Base-by-base conservation (phyloP, 306 rosid genomes). In the Cicer arietinum region DNA sequence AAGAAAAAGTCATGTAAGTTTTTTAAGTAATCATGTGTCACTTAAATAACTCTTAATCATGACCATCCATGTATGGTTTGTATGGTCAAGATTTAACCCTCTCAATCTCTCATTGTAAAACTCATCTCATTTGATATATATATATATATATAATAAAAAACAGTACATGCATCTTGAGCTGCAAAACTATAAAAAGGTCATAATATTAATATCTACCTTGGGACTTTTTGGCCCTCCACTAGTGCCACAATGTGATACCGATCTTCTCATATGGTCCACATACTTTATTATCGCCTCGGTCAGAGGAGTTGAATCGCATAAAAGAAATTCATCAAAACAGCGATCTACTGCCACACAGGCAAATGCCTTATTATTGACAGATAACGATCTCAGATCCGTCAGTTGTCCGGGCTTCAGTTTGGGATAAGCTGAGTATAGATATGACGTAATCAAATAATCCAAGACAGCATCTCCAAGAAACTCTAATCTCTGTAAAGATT, bases 391-490 rank as follows among this genome's bases (percentile, higher is more conserved):
- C 87, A 94, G 84, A 82, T 94, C 99, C 47, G 99, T 94, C 89
- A 94, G 79, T 73, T 84, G 97, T 71, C 99, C 99, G 40, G 99
- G 97, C 78, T 92, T 94, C 73, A 94, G 81, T 61, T 81, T 76
- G 37, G 99, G 99, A 90, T 94, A 94, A 59, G 83, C 95, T 30
- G 99, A 87, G 86, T 84, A 94, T 39, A 94, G 92, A 85, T 90
- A 92, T 13, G 99, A 94, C 10, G 96, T 89, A 75, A 92, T 94
- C 77, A 94, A 72, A 83, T 87, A 94, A 85, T 94, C 98, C 89
- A 94, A 77, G 58, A 94, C 95, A 65, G 98, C 97, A 84, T 94
- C 98, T 71, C 98, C 98, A 65, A 94, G 94, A 84, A 87, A 94
- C 95, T 94, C 98, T 85, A 94, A 59, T 47, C 98, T 86, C 98